These are phyloP conservation scores for Diplodia sapinea DNA, from an alignment of 2,329 filamentous ascomycete genomes.

Conservation along the genomic window DNA sequence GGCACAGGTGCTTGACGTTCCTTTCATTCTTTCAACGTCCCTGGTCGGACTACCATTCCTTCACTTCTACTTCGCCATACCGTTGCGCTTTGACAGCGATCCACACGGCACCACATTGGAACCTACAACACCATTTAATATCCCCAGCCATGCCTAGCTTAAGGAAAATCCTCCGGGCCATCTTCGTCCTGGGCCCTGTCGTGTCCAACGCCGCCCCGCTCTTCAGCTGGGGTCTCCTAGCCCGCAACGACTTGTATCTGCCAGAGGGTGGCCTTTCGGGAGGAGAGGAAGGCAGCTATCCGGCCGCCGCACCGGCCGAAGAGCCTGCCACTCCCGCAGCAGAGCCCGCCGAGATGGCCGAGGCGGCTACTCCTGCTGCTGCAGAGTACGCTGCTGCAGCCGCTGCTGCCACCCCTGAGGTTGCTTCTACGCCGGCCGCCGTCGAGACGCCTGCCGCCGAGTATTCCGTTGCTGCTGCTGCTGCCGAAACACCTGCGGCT, in stretches of 20 bases:
- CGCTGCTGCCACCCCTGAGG: neutral
- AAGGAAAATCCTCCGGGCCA: slow-evolving; percentile 44
- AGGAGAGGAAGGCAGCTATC: neutral
- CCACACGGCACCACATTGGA: neutral
- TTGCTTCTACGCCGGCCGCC: slow-evolving; percentile 4
- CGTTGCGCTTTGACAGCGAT: slow-evolving; percentile 22
- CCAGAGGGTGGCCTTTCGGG: slow-evolving; percentile 1
- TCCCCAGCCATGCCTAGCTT: slow-evolving; percentile 46
- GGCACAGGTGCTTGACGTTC: slow-evolving; percentile 23
- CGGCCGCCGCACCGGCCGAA: slow-evolving; percentile 30
- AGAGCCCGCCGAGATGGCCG: neutral
- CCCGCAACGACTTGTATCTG: slow-evolving; percentile 20
- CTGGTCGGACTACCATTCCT: slow-evolving; percentile 29
- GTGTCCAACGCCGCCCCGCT: slow-evolving; percentile 34
- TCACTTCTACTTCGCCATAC: neutral
- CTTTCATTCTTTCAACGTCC: slow-evolving; percentile 26
- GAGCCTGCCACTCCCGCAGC: neutral
- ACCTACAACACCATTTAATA: slow-evolving; percentile 19
- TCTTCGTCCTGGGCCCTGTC: slow-evolving; percentile 45
- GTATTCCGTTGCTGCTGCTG: slow-evolving; percentile 9
- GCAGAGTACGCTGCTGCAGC: slow-evolving; percentile 3
- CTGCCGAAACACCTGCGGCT: neutral
- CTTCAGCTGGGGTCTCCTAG: neutral
- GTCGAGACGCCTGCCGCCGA: slow-evolving; percentile 9
- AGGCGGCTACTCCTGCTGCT: slow-evolving; percentile 33